Evolutionary conservation across 345 rosid genomes (phyloP).

Genomic region (Jatropha curcas): DNA sequence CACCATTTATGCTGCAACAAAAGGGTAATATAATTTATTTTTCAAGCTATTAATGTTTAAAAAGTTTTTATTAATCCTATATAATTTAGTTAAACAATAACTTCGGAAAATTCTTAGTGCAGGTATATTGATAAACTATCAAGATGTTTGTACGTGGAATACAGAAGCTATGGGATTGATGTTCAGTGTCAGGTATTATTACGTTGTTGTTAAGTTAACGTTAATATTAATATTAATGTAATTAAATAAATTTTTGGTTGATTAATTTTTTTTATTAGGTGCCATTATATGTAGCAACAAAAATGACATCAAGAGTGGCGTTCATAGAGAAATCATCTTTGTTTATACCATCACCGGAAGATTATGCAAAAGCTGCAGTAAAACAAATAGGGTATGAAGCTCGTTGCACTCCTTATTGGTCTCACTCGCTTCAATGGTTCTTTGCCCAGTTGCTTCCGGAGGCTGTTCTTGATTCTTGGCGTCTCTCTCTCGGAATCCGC

Average conservation of each 20-base stretch:
- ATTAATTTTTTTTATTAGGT: slow-evolving; percentile 32
- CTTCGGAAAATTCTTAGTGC: not conserved
- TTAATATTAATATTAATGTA: no score
- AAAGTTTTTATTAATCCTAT: no score
- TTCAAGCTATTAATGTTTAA: no score
- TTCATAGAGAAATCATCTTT: slow-evolving; percentile 45
- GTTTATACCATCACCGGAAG: slow-evolving; percentile 59
- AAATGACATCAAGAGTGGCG: slow-evolving; percentile 64
- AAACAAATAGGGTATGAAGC: slow-evolving; percentile 55
- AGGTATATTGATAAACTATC: slow-evolving; percentile 76
- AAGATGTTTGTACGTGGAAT: slow-evolving; percentile 71
- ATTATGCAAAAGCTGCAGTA: slow-evolving; percentile 59
- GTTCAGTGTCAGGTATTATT: slow-evolving; percentile 80
- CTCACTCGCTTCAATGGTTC: slow-evolving; percentile 81
- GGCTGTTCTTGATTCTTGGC: slow-evolving; percentile 66
- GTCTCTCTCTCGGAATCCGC: slow-evolving; percentile 64
- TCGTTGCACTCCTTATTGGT: slow-evolving; percentile 72
- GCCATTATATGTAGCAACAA: slow-evolving; percentile 81
- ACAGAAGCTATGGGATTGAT: slow-evolving; percentile 62
- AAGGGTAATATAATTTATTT: no score
- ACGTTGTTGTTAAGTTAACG: no score
- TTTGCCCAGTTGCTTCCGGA: slow-evolving; percentile 52
- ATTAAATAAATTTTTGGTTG: not conserved
- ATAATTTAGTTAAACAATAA: no score
- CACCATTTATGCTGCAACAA: slow-evolving; percentile 88